Evolutionary conservation across 768 basidiomycete genomes (phyloP), one percentile per base, ranked within the genome.

Genomic region (Tricholoma sp.): DNA sequence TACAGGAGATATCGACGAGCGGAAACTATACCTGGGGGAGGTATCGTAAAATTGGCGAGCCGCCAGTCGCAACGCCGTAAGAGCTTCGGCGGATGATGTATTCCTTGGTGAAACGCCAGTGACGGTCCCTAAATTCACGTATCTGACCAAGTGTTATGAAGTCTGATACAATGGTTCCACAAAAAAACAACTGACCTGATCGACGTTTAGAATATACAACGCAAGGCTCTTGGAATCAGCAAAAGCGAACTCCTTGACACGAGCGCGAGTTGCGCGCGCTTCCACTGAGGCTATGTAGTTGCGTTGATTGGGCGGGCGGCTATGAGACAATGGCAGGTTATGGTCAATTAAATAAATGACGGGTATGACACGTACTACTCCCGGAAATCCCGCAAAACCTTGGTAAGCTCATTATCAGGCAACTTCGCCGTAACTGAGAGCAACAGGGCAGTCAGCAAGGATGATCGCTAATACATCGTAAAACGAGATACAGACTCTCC

Each of bases 31-130:
- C 52, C 52, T 53, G 52, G 10, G 58, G 58, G 11, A 59, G 45
- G 47, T 55, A 56, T 27, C n/a, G 53, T 18, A 66, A 50, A 54
- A 66, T 66, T 4, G 67, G 66, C 19, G 61, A 63, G 10, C 66
- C 66, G 19, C 68, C 71, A 3, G 71, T 72, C 14, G 71, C 71
- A 39, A 66, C 66, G 16, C 62, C 60, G 52, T 69, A 64, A 11
- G 58, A 56, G 10, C 64, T 66, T 45, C 63, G 60, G 56, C 66
- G 63, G 29, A 72, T 51, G 31, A 72, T 71, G 52, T 70, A 71
- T 52, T 70, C 68, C 50, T 64, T 65, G 5, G 71, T 72, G 60
- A 71, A 72, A 46, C 67, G 61, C 71, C 71, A 72, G 47, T 72
- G 71, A 9, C 71, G 62, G 60, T 67, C 65, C 14, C 71, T 55